Evolutionary conservation across 2,329 filamentous ascomycete genomes (phyloP).

Genomic region (Kalmusia sp.): DNA sequence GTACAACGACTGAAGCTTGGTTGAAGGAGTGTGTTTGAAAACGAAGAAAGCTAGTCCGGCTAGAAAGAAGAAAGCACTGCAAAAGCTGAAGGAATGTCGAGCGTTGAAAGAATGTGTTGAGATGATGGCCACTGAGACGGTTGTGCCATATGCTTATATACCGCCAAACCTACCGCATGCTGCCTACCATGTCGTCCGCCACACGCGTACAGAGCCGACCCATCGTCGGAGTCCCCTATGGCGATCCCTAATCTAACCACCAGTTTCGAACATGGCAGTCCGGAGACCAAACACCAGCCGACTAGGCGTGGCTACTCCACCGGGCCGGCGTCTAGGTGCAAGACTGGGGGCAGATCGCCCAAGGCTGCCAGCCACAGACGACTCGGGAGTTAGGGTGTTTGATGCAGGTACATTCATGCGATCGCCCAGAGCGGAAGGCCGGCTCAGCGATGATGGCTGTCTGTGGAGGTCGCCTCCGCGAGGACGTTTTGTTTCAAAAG

Average conservation of each 20-base stretch:
- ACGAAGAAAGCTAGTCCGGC: conserved; percentile 37
- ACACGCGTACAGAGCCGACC: conserved; percentile 9
- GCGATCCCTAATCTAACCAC: conserved; percentile 41
- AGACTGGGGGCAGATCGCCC: conserved; percentile 36
- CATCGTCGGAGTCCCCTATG: conserved; percentile 15
- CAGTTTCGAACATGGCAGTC: conserved; percentile 30
- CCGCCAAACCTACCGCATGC: background rate
- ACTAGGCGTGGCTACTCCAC: conserved; percentile 29
- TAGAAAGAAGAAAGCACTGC: conserved; percentile 29
- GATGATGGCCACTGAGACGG: conserved; percentile 24
- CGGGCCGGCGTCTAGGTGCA: conserved; percentile 37
- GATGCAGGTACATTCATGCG: conserved; percentile 40
- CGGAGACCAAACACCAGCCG: conserved; percentile 34
- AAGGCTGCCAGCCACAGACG: conserved; percentile 40
- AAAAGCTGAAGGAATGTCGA: conserved; percentile 24
- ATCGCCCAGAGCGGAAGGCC: conserved; percentile 24
- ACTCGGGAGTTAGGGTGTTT: conserved; percentile 13
- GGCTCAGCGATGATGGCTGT: conserved; percentile 17
- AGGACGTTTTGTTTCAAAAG: conserved; percentile 37
- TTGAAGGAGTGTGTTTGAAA: conserved; percentile 25
- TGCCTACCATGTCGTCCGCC: conserved; percentile 8
- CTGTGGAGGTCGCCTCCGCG: conserved; percentile 19
- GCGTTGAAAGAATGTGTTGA: conserved; percentile 25
- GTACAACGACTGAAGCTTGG: conserved; percentile 20
- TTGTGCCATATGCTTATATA: conserved; percentile 35